phyloP scores from a whole-genome alignment of 2,329 filamentous ascomycete genomes.

The Fusarium euwallaceae region DNA sequence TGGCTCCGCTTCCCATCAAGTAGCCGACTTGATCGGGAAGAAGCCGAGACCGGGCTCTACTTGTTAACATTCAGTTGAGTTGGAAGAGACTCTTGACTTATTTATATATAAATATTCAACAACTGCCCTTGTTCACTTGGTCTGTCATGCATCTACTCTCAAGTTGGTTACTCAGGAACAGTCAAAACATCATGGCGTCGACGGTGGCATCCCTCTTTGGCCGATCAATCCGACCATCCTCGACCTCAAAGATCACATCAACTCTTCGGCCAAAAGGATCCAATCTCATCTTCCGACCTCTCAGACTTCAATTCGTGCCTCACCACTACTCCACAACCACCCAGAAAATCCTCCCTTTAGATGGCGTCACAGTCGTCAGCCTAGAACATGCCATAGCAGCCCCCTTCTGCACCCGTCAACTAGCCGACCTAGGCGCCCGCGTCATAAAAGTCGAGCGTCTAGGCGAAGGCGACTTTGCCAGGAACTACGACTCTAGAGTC shows the following conservation, averaged over 20 bases:
- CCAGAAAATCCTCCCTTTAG: constrained; percentile 31
- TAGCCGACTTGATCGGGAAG: constrained; percentile 1
- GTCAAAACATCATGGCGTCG: neutral
- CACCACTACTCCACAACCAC: neutral
- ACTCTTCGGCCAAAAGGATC: neutral
- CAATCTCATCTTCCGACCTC: neutral
- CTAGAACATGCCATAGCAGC: constrained; percentile 68
- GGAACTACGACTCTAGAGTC: constrained; percentile 64
- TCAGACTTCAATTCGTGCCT: neutral
- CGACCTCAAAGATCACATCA: neutral
- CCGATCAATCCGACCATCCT: neutral
- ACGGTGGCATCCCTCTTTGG: neutral
- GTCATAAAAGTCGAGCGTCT: constrained; percentile 69
- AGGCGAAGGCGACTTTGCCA: constrained; percentile 64
- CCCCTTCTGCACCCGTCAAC: constrained; percentile 66
- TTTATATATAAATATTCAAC: neutral
- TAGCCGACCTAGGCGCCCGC: constrained; percentile 66
- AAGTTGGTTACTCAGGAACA: neutral
- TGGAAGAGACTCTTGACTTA: neutral
- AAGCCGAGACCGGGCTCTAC: neutral
- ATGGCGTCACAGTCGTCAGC: constrained; percentile 64
- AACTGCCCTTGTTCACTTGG: rapidly evolving
- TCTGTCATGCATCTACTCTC: neutral
- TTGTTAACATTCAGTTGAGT: neutral
- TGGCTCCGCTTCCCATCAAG: neutral